Base-by-base conservation (phyloP, 2,329 filamentous ascomycete species). In the Lasiodiplodia gonubiensis region DNA sequence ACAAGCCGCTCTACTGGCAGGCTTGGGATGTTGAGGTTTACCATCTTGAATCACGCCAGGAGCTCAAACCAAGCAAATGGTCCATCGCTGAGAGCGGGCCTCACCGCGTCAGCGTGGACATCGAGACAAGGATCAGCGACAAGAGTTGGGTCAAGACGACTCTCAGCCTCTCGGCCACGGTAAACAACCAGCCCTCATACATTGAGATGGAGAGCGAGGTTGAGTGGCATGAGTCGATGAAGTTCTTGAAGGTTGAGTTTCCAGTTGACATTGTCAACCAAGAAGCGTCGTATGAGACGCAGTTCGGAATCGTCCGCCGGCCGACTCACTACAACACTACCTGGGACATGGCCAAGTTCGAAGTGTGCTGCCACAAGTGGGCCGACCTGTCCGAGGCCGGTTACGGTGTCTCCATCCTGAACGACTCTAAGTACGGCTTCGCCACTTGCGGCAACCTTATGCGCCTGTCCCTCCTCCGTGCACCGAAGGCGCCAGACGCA, bases 191-290 rank as follows among this genome's bases (percentile, higher is more conserved):
- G 39, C 86, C 88, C 37, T 90, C 90, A 0, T 89, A 88, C 70
- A 86, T 98, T 18, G 91, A 96, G 71, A 89, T 94, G 70, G 86
- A 88, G 49, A 91, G 90, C 61, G 92, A 96, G 72, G 92, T 98
- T n/a, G 92, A 97, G 76, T 99, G 95, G 95, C 91, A 90, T 72
- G 95, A 99, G 79, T 93, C 89, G 14, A 97, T 95, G 90, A 97
- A 95, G 77, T 98, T 98, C 85, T 86, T 99, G 75, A 99, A 99
- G 84, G 94, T 98, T 61, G 95, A 99, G 78, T 99, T 99, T 81
- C 94, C 95, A 0, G 94, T 97, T 70, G 90, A 96, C 74, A 86
- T 98, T 70, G 88, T 89, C 72, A 97, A 94, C 80, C 97, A 91
- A 0, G 93, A 97, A 80, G 95, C 95, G 37, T 92, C 89, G 14